These are phyloP conservation scores for Neonectria coccinea DNA, from an alignment of 2,329 filamentous ascomycete species.

Conservation along the genomic window DNA sequence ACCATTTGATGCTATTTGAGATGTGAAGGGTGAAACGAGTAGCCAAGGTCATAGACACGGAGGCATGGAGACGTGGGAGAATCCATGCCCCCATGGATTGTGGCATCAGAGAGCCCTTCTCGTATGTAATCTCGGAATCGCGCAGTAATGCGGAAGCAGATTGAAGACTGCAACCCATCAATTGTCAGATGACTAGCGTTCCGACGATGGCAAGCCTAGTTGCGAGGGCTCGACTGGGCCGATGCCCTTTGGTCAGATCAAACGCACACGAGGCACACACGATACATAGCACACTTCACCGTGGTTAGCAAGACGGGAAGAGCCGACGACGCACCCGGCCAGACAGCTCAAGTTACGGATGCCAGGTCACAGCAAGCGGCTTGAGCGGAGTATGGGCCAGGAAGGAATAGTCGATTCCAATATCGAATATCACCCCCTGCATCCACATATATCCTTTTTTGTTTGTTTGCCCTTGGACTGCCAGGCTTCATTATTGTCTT, in stretches of 20 bases:
- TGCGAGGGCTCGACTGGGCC: not conserved
- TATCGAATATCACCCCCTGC: slow-evolving; percentile 41
- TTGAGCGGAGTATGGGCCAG: slow-evolving; percentile 35
- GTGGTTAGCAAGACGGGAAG: slow-evolving; percentile 17
- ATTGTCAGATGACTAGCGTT: slow-evolving; percentile 59
- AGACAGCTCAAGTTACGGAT: slow-evolving; percentile 29
- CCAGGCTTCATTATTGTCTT: slow-evolving; percentile 53
- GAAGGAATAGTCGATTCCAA: slow-evolving; percentile 46
- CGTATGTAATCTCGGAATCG: slow-evolving; percentile 66
- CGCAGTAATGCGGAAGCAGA: slow-evolving; percentile 66
- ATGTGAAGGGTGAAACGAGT: slow-evolving; percentile 76
- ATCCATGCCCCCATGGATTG: slow-evolving; percentile 42
- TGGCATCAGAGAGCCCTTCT: slow-evolving; percentile 73
- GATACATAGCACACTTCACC: slow-evolving; percentile 7
- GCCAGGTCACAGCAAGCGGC: slow-evolving; percentile 38
- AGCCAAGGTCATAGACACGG: slow-evolving; percentile 60
- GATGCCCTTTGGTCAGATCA: not conserved
- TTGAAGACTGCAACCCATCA: slow-evolving; percentile 64
- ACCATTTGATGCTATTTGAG: slow-evolving; percentile 13
- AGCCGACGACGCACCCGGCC: slow-evolving; percentile 21
- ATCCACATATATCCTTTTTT: slow-evolving; percentile 20
- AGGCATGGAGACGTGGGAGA: slow-evolving; percentile 20
- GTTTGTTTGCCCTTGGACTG: slow-evolving; percentile 30
- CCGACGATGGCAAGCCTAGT: slow-evolving; percentile 15
- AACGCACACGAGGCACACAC: slow-evolving; percentile 1